Base-by-base conservation (phyloP, 768 basidiomycete genomes). In the Phylloporus scabripes region DNA sequence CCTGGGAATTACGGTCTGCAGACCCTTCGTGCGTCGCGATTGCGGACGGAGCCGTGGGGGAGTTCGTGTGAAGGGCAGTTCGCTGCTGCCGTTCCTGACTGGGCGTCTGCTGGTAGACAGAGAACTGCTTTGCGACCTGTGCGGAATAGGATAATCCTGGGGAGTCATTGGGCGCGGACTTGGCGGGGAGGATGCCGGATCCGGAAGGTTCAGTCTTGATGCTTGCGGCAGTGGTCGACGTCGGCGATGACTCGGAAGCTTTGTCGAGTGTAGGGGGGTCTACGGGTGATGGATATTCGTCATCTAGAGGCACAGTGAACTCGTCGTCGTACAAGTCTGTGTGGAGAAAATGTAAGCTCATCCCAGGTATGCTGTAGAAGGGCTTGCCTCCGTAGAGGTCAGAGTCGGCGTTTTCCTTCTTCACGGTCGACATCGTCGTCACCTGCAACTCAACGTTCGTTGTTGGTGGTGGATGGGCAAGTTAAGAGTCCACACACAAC, bases 121-220 rank as follows among this genome's bases (percentile, higher is more conserved):
- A 80, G 50, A 82, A 84, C 60, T 82, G 83, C 54, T 78, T 80
- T 14, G 80, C 82, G 42, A 81, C 77, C 66, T 81, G 83, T 4
- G 77, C 82, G 32, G 77, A 83, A 62, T 80, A 83, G 7, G 76
- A 83, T 52, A 80, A 45, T 11, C 72, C 64, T 42, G 58, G 36
- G 37, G 67, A 42, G 10, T 59, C 63, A 43, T 56, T 18, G 42
- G 56, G 31, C 45, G 59, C 17, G 36, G 65, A 65, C 33, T 63
- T 67, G 17, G 65, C 60, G 34, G 59, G 67, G 7, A 68, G 58
- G 1, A 52, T 57, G 52, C 42, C 43, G 32, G 60, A 20, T 49
- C 50, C 39, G 57, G 58, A 48, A 41, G 49, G 48, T 34, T 61
- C 62, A 50, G 61, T 14, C 63, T 61, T 58, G 54, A 36, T 14